Evolutionary conservation across 1,284 basidiomycete species (phyloP).

Genomic region (Coniophora puteana): DNA sequence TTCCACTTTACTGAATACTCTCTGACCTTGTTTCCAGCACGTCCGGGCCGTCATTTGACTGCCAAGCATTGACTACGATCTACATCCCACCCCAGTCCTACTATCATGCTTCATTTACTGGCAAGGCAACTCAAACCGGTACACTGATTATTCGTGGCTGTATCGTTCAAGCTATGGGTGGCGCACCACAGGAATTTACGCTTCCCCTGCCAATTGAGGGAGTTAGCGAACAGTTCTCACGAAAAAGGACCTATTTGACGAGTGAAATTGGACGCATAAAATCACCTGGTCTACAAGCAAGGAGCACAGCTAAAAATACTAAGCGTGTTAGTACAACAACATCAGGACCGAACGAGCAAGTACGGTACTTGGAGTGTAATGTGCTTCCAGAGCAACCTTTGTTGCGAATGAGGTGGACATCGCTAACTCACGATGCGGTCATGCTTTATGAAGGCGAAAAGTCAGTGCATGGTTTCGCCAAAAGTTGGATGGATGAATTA

Average conservation of each 20-base stretch:
- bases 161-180: slow-evolving; percentile 71
- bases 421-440: slow-evolving; percentile 84
- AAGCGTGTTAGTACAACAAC: slow-evolving; percentile 27
- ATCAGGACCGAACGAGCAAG: slow-evolving; percentile 27
- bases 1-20: slow-evolving; percentile 7
- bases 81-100: slow-evolving; percentile 72
- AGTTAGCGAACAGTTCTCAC: slow-evolving; percentile 62
- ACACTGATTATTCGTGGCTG: slow-evolving; percentile 75
- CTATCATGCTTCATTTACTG: slow-evolving; percentile 72
- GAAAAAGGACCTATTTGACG: slow-evolving; percentile 53
- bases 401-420: slow-evolving; percentile 81
- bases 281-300: slow-evolving; percentile 64
- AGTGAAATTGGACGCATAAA: slow-evolving; percentile 70
- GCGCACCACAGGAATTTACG: slow-evolving; percentile 68
- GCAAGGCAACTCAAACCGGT: slow-evolving; percentile 66
- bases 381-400: slow-evolving; percentile 87
- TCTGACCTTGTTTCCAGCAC: slow-evolving; percentile 48
- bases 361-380: slow-evolving; percentile 65
- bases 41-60: slow-evolving; percentile 74
- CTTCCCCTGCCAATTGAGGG: slow-evolving; percentile 73
- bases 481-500: slow-evolving; percentile 8
- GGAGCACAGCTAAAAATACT: slow-evolving; percentile 49
- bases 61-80: slow-evolving; percentile 51
- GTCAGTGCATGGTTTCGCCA: slow-evolving; percentile 37
- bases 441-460: slow-evolving; percentile 94